Evolutionary conservation across 2,329 filamentous ascomycete species (phyloP).

Genomic region (Xylaria digitata): DNA sequence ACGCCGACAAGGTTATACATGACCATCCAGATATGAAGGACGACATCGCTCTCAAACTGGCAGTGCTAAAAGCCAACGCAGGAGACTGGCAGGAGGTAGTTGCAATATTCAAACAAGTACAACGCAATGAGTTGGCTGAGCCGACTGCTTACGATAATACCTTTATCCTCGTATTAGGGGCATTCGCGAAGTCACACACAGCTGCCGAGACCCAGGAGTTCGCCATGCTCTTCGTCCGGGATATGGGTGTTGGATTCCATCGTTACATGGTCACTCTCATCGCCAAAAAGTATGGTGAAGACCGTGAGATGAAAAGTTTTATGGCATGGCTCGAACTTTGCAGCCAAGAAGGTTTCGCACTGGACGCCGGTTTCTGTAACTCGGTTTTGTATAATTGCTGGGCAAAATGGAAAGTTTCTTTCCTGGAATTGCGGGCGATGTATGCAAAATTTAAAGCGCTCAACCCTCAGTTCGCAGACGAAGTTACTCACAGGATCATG

Average conservation of each 20-base stretch:
- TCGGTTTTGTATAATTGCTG: conserved; percentile 55
- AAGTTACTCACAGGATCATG: conserved; percentile 56
- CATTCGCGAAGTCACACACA: conserved; percentile 54
- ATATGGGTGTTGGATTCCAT: conserved; percentile 52
- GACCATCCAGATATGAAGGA: conserved; percentile 44
- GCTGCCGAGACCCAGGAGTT: conserved; percentile 56
- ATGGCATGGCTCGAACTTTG: conserved; percentile 57
- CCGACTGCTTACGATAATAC: conserved; percentile 46
- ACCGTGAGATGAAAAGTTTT: conserved; percentile 54
- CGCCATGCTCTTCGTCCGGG: conserved; percentile 51
- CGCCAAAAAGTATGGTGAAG: conserved; percentile 56
- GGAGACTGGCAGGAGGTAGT: conserved; percentile 58
- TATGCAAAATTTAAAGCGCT: conserved; percentile 51
- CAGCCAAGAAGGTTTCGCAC: conserved; percentile 50
- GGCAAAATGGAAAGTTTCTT: conserved; percentile 54
- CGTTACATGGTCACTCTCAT: conserved; percentile 56
- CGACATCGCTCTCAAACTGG: conserved; percentile 53
- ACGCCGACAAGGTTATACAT: conserved; percentile 46
- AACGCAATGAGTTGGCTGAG: conserved; percentile 26
- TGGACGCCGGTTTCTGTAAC: conserved; percentile 54
- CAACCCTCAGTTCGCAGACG: conserved; percentile 50
- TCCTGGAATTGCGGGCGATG: conserved; percentile 51
- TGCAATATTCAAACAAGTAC: conserved; percentile 48
- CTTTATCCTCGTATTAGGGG: conserved; percentile 55
- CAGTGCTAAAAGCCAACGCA: conserved; percentile 51